Base-by-base conservation (phyloP, 306 rosid genomes). In the Vigna mungo region DNA sequence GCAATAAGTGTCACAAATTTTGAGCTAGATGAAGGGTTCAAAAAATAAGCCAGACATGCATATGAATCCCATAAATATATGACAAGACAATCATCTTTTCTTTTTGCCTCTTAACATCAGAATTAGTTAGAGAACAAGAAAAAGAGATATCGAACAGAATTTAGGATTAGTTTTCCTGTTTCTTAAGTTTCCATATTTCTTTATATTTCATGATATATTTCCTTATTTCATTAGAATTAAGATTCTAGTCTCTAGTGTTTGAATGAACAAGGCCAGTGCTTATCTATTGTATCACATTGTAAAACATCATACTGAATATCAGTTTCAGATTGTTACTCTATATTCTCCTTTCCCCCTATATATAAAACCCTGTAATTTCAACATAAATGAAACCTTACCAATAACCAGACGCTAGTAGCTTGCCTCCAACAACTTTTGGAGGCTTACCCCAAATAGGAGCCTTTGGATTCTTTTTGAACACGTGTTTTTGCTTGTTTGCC, bases 401-500 rank as follows among this genome's bases (percentile, higher is more conserved):
- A 78, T 88, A 96, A 84, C 99, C 98, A 68, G 98, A 96, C 81
- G 92, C 98, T 80, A 96, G 97, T 78, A 96, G 84, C 87, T 91
- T 96, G 73, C 98, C 96, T 25, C 98, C 98, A 56, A 96, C 72
- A 30, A 96, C 96, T 86, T 82, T 91, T 6, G 93, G 94, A 80
- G 97, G 93, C 72, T 61, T 84, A 64, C 99, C 97, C 98, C 99
- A 96, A 75, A 96, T 91, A 56, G 72, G 94, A 7, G 91, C 94
- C 84, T 92, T 92, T 17, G 95, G 89, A 79, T 92, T 87, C 90
- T 91, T 96, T 72, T 92, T 96, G 81, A 96, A 96, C 37, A 81
- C 81, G 44, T 96, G 99, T 62, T 96, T 96, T 81, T 96, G 97
- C 88, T 96, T 96, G 92, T 96, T 96, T 43, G 99, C 96, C 85